These are phyloP conservation scores for Candida maltosa DNA, from an alignment of 805 yeast genomes.

Conservation along the genomic window DNA sequence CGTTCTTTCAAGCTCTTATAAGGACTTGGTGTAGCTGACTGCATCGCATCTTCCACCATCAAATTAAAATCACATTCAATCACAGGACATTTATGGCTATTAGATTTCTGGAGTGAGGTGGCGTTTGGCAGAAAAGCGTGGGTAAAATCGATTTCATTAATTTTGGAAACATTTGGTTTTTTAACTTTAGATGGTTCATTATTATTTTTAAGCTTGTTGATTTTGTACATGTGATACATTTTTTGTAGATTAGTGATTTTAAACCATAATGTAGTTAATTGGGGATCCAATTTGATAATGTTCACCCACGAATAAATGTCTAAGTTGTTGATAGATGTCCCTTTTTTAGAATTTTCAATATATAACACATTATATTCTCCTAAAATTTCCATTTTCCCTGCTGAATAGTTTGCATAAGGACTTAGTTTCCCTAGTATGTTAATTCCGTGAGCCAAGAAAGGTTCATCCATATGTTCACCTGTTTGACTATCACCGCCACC, in stretches of 20 bases:
- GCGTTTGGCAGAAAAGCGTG: slow-evolving; percentile 4
- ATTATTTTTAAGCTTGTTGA: slow-evolving; percentile 10
- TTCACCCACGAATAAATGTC: slow-evolving; percentile 38
- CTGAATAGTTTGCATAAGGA: slow-evolving; percentile 9
- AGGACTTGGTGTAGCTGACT: slow-evolving; percentile 3
- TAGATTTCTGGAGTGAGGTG: slow-evolving; percentile 3
- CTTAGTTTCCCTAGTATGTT: too few species aligned
- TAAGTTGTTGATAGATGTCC: slow-evolving; percentile 8
- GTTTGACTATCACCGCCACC: background rate
- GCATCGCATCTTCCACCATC: slow-evolving; percentile 23
- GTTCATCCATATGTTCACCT: too few species aligned
- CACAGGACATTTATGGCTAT: slow-evolving; percentile 34
- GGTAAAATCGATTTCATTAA: slow-evolving; percentile 26
- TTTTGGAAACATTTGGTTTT: slow-evolving; percentile 3
- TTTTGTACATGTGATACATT: slow-evolving; percentile 35
- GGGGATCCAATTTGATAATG: slow-evolving; percentile 36
- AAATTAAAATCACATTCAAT: slow-evolving; percentile 37
- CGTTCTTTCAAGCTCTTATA: background rate
- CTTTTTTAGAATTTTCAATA: background rate
- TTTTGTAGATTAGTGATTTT: slow-evolving; percentile 39
- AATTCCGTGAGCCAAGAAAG: too few species aligned
- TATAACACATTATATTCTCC: slow-evolving; percentile 12
- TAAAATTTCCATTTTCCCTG: slow-evolving; percentile 12
- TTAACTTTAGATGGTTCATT: slow-evolving; percentile 2
- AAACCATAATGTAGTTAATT: slow-evolving; percentile 37